Evolutionary conservation across 2,329 filamentous ascomycete species (phyloP).

Genomic region (Plenodomus tracheiphilus): DNA sequence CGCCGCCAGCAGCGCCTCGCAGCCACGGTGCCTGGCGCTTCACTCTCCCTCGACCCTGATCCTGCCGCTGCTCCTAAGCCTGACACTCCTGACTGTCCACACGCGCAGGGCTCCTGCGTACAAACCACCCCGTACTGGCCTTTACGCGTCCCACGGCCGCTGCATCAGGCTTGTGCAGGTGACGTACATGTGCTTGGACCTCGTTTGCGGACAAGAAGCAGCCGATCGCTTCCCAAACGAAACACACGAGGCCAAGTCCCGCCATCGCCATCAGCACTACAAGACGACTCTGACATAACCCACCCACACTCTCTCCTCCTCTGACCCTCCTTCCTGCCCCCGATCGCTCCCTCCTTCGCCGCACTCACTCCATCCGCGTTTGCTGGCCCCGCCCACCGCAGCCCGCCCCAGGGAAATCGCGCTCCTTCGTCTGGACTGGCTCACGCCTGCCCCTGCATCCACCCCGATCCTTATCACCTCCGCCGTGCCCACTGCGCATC

Average conservation of each 20-base stretch:
- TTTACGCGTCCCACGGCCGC: slow-evolving; percentile 4
- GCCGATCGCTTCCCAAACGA: slow-evolving; percentile 29
- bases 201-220: slow-evolving; percentile 29
- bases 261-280: slow-evolving; percentile 19
- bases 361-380: slow-evolving; percentile 41
- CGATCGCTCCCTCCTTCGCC: slow-evolving; percentile 45
- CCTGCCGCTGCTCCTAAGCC: neutral
- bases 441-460: slow-evolving; percentile 36
- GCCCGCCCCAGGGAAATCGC: slow-evolving; percentile 42
- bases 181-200: slow-evolving; percentile 32
- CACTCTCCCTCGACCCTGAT: neutral
- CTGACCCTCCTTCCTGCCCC: slow-evolving; percentile 26
- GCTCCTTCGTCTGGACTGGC: slow-evolving; percentile 39
- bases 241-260: slow-evolving; percentile 25
- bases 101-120: too few species aligned
- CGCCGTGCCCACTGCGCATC: slow-evolving; percentile 17
- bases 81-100: too few species aligned
- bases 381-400: slow-evolving; percentile 31
- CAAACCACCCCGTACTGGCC: neutral
- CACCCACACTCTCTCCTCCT: slow-evolving; percentile 19
- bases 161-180: slow-evolving; percentile 19
- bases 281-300: slow-evolving; percentile 12
- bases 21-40: slow-evolving; percentile 2
- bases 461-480: slow-evolving; percentile 42
- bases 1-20: slow-evolving; percentile 10